Evolutionary conservation across 2,329 filamentous ascomycete species (phyloP).

Genomic region (Colletotrichum viniferum): DNA sequence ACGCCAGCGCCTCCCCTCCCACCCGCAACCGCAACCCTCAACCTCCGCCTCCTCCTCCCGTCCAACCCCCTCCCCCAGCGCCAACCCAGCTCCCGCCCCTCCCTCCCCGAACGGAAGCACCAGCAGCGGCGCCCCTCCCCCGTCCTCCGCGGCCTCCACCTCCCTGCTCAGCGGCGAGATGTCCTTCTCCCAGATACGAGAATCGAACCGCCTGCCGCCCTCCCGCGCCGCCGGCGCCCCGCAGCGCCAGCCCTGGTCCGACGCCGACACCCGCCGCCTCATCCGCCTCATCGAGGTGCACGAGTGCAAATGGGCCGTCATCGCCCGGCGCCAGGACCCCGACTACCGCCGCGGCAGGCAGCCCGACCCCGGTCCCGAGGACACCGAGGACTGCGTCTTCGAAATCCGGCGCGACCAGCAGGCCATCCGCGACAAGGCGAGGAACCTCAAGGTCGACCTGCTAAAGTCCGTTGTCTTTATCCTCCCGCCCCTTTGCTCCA

Average conservation of each 20-base stretch:
- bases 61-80: not conserved
- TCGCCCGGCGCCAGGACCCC: constrained; percentile 28
- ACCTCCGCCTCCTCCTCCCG: not conserved
- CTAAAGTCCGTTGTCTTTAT: constrained; percentile 35
- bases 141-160: not conserved
- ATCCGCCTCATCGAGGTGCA: constrained; percentile 43
- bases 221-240: constrained; percentile 9
- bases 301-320: constrained; percentile 43
- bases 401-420: constrained; percentile 55
- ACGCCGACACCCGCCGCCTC: constrained; percentile 44
- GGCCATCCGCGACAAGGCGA: constrained; percentile 62
- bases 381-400: constrained; percentile 38
- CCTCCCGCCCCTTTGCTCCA: not conserved
- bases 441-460: constrained; percentile 58
- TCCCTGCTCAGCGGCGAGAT: not conserved
- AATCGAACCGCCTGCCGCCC: not conserved
- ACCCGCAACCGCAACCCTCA: not conserved
- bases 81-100: constrained; percentile 18
- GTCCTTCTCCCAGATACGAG: constrained; percentile 5
- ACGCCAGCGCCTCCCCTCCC: not conserved
- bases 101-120: constrained; percentile 27
- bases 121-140: not conserved
- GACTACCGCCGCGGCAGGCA: not conserved
- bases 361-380: not conserved
- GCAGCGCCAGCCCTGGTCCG: constrained; percentile 44